These are phyloP conservation scores for Fragaria ananassa DNA, from an alignment of 306 rosid genomes.

Conservation along the genomic window DNA sequence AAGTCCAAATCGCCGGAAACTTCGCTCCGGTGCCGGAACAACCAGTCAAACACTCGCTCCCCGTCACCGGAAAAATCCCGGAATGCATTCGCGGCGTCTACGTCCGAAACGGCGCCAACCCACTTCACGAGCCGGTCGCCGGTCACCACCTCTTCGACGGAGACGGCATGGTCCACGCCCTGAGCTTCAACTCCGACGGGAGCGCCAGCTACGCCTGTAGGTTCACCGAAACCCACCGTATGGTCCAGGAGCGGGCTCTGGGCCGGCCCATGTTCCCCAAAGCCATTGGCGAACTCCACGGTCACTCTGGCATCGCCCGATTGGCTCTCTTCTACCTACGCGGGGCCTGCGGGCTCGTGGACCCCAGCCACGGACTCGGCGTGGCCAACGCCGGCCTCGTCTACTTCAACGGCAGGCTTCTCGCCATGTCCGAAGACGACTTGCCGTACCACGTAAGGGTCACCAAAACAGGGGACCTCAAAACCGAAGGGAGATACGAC, in stretches of 20 bases:
- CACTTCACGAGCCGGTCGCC: slow-evolving; percentile 68
- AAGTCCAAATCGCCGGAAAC: slow-evolving; percentile 85
- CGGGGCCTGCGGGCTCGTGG: slow-evolving; percentile 54
- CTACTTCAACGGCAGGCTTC: slow-evolving; percentile 58
- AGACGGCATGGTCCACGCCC: slow-evolving; percentile 95
- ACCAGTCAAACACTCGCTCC: slow-evolving; percentile 35
- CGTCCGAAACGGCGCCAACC: slow-evolving; percentile 92
- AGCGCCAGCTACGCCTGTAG: slow-evolving; percentile 69
- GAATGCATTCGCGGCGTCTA: slow-evolving; percentile 74
- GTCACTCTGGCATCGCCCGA: slow-evolving; percentile 91
- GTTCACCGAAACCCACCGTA: slow-evolving; percentile 76
- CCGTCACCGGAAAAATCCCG: slow-evolving; percentile 64
- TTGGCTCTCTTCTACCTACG: slow-evolving; percentile 74
- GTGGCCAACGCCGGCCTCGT: slow-evolving; percentile 96
- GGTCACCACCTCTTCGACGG: slow-evolving; percentile 99
- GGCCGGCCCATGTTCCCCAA: slow-evolving; percentile 85
- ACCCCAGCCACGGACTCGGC: slow-evolving; percentile 69
- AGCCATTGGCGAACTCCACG: slow-evolving; percentile 96
- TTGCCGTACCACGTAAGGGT: slow-evolving; percentile 68
- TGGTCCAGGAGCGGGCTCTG: slow-evolving; percentile 56
- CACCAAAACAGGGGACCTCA: slow-evolving; percentile 60
- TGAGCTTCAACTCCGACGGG: slow-evolving; percentile 40
- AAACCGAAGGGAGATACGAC: slow-evolving; percentile 69
- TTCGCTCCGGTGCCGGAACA: slow-evolving; percentile 86
- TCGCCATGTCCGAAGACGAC: slow-evolving; percentile 87